Percentiles rank a stretch among this genome's conserved stretches.
Evolutionary conservation across 768 basidiomycete species (phyloP).

Genomic region (Tricholoma sp.): DNA sequence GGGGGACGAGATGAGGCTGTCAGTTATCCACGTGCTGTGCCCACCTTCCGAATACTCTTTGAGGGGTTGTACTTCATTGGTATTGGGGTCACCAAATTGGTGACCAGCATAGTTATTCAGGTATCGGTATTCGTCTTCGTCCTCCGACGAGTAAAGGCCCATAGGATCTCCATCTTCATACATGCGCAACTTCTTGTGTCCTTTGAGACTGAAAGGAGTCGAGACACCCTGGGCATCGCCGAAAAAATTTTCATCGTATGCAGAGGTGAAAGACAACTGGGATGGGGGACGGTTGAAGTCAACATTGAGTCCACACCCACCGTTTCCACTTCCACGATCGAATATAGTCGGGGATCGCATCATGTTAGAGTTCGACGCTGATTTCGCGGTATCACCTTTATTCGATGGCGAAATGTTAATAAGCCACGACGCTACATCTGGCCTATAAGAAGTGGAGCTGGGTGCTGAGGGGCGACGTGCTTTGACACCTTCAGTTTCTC

Average conservation of each 20-base stretch:
- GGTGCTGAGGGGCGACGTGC: slow-evolving; percentile 21
- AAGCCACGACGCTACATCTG: slow-evolving; percentile 15
- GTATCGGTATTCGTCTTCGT: slow-evolving; percentile 19
- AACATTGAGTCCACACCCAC: slow-evolving; percentile 18
- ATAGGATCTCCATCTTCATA: not conserved
- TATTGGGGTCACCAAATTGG: not conserved
- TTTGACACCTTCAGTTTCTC: slow-evolving; percentile 6
- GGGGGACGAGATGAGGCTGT: slow-evolving; percentile 41
- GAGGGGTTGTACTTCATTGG: not conserved
- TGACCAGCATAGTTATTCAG: slow-evolving; percentile 5
- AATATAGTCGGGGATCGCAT: slow-evolving; percentile 7
- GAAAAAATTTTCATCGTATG: slow-evolving; percentile 17
- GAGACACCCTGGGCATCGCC: slow-evolving; percentile 21
- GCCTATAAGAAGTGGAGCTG: slow-evolving; percentile 15
- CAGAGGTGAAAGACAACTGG: slow-evolving; percentile 22
- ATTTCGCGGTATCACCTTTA: not conserved
- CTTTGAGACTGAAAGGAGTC: slow-evolving; percentile 20
- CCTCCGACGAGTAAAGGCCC: slow-evolving; percentile 10
- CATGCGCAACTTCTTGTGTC: not conserved
- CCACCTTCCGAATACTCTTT: not conserved
- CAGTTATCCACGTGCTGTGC: slow-evolving; percentile 31
- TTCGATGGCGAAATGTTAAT: not conserved
- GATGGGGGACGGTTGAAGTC: slow-evolving; percentile 40
- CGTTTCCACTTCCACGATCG: slow-evolving; percentile 1
- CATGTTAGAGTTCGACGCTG: not conserved